Base-by-base conservation (phyloP, 192 early-diverging fungal species). In the Entomortierella parvispora region DNA sequence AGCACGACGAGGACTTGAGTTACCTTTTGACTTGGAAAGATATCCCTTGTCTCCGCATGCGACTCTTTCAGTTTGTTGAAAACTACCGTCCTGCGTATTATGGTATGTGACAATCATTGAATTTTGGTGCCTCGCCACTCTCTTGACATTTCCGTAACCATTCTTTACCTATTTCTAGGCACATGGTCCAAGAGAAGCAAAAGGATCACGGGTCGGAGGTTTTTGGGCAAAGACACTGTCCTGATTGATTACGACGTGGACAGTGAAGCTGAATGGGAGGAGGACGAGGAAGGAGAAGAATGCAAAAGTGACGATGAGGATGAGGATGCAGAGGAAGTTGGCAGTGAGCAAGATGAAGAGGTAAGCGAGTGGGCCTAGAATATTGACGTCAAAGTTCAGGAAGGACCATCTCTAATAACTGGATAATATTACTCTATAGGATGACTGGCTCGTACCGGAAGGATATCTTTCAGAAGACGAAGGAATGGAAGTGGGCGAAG, bases 231-330 rank as follows among this genome's bases (percentile, higher is more conserved):
- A 49, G 96, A 95, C 62, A 80, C 78, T 9, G 64, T 46, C 1
- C 32, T 84, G 32, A 45, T 97, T 11, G 91, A 97, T 60, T 97
- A 97, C 61, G 92, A 93, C 6, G 81, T 92, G 63, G 96, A 97
- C 66, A 94, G 93, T 67, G 94, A 95, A 50, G 91, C 88, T 0
- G 96, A 96, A 79, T 97, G 96, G 96, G 93, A 93, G 33, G 89
- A 87, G 31, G 93, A 95, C 37, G 96, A 92, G 33, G 92, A 93
- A 62, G 96, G 96, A 20, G 96, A 97, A 62, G 94, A 96, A 49
- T 81, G 92, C 15, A 84, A 82, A 45, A 91, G 88, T 72, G 92
- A 92, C 7, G 89, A 90, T 65, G 94, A 95, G 31, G 92, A 93
- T 6, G 91, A 92, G 3, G 89, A 91, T 28, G 90, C 85, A n/a